Evolutionary conservation across 2,329 filamentous ascomycete species (phyloP).

Genomic region (Emergomyces orientalis): DNA sequence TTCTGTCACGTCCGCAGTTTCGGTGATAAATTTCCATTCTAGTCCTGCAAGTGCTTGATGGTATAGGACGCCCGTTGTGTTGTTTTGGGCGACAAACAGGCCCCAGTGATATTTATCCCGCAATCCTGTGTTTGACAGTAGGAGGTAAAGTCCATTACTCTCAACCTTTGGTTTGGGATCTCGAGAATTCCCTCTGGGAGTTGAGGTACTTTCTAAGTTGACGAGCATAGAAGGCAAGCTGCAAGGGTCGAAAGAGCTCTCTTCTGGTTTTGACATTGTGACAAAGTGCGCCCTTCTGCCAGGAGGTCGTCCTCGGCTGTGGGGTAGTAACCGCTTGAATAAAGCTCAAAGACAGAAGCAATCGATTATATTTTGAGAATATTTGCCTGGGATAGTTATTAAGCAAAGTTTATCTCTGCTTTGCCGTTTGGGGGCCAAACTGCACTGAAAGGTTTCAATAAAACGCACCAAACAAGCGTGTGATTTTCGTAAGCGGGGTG

Average conservation of each 20-base stretch:
- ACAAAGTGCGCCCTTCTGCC: neutral
- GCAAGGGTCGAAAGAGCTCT: neutral
- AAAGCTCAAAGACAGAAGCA: neutral
- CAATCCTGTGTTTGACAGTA: constrained; percentile 10
- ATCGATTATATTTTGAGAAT: neutral
- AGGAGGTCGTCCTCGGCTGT: neutral
- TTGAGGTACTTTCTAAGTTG: neutral
- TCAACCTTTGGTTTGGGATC: constrained; percentile 7
- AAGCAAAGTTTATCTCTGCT: neutral
- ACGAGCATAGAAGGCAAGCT: neutral
- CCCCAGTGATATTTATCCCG: constrained; percentile 14
- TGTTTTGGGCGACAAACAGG: constrained; percentile 12
- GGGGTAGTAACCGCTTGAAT: neutral
- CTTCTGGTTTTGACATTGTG: neutral
- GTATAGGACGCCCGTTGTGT: constrained; percentile 11
- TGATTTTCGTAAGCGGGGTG: too few species aligned
- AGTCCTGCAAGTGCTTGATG: constrained; percentile 11
- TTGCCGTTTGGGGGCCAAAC: neutral
- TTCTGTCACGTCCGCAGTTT: constrained; percentile 9
- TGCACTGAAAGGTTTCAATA: neutral
- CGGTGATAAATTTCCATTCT: constrained; percentile 11
- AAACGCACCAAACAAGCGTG: neutral
- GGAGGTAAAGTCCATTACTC: constrained; percentile 14
- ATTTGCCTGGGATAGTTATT: neutral
- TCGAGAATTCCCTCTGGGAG: neutral